phyloP scores from a whole-genome alignment of 441 rosid species.

The Corymbia citriodora region DNA sequence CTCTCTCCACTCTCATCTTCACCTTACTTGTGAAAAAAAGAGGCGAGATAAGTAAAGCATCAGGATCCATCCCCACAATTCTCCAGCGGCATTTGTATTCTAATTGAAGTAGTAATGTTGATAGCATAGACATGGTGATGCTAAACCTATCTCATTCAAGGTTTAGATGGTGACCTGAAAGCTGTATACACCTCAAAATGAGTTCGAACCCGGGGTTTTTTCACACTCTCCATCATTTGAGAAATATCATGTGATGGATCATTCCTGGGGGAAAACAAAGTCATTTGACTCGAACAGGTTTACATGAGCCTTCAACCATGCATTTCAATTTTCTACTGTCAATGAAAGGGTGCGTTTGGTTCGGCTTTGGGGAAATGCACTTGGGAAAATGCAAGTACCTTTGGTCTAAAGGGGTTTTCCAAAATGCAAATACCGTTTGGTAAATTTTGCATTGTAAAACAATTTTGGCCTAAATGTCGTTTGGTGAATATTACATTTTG shows the following conservation, averaged over 20 bases:
- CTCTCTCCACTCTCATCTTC: background rate
- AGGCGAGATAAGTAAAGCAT: background rate
- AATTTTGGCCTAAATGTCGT: too few relatives aligned
- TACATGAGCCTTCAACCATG: background rate
- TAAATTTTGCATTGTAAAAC: too few relatives aligned
- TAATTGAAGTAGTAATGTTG: background rate
- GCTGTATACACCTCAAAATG: background rate
- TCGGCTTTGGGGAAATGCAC: too few relatives aligned
- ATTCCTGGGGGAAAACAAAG: background rate
- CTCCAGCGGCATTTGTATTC: background rate
- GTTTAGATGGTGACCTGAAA: background rate
- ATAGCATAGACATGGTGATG: background rate
- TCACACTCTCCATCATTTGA: background rate
- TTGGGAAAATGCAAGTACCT: too few relatives aligned
- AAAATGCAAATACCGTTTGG: too few relatives aligned
- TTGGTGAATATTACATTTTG: too few relatives aligned
- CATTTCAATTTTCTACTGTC: background rate
- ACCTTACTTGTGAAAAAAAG: background rate
- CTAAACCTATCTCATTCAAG: background rate
- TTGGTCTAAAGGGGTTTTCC: too few relatives aligned
- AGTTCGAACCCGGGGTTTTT: background rate
- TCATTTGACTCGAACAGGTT: background rate
- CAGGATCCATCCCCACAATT: background rate
- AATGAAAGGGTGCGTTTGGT: too few relatives aligned
- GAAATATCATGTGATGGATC: background rate